phyloP scores from a whole-genome alignment of 129 eudicot species.

The Ambrosia trifida region DNA sequence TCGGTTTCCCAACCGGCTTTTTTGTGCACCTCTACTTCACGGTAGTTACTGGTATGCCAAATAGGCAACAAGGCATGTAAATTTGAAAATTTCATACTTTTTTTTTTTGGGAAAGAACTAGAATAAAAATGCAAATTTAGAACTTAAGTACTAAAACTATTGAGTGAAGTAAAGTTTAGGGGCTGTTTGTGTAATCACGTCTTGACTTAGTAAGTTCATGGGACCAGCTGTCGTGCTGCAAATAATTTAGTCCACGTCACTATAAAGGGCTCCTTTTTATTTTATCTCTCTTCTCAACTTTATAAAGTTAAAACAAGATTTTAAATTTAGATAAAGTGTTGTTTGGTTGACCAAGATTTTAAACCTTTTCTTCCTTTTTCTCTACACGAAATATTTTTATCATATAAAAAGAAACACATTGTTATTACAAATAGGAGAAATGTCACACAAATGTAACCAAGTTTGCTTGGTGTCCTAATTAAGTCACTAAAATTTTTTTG shows the following conservation, averaged over 20 bases:
- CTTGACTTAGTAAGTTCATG: neutral
- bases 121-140: neutral
- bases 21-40: too few species aligned
- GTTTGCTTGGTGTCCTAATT: too few species aligned
- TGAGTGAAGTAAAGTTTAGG: neutral
- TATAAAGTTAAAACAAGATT: neutral
- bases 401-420: too few species aligned
- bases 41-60: too few species aligned
- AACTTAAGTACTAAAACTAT: neutral
- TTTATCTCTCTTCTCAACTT: neutral
- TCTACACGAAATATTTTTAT: too few species aligned
- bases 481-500: too few species aligned
- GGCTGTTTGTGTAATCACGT: neutral
- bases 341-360: neutral
- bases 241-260: neutral
- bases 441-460: too few species aligned
- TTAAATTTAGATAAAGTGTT: neutral
- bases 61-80: too few species aligned
- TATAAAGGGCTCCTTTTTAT: neutral
- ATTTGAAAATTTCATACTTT: too few species aligned
- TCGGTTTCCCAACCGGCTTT: too few species aligned
- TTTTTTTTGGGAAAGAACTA: too few species aligned
- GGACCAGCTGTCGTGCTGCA: slow-evolving; percentile 1
- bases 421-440: too few species aligned
- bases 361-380: neutral